Conservation (phyloP, 805 yeast species). For the Saccharomycopsis javanensis region DNA sequence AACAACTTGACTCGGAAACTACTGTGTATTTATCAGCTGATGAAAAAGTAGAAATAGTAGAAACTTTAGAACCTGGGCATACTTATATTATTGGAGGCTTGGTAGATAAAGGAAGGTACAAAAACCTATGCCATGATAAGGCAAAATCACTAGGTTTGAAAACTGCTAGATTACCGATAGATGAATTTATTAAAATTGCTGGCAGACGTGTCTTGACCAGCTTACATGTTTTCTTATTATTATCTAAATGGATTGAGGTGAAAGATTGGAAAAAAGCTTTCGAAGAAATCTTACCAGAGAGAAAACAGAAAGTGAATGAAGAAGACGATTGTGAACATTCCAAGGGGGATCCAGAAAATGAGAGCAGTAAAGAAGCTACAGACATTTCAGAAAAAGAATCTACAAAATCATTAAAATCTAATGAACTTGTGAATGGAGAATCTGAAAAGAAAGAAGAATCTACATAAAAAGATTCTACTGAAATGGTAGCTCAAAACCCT, state of each 20-base stretch:
- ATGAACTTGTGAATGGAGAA: too few relatives aligned
- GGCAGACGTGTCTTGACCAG: conserved; percentile 90
- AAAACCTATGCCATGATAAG: conserved; percentile 67
- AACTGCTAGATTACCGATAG: conserved; percentile 80
- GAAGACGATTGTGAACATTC: conserved; percentile 17
- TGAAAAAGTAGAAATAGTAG: conserved; percentile 53
- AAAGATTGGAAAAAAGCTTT: conserved; percentile 82
- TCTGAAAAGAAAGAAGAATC: too few relatives aligned
- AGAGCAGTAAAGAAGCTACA: not conserved
- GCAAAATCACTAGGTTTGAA: conserved; percentile 63
- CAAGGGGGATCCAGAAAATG: conserved; percentile 17
- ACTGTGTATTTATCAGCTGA: conserved; percentile 77
- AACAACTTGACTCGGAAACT: conserved; percentile 27
- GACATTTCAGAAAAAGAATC: too few relatives aligned
- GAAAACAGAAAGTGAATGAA: conserved; percentile 51
- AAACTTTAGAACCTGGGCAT: conserved; percentile 51
- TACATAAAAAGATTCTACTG: too few relatives aligned
- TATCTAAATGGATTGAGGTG: conserved; percentile 70
- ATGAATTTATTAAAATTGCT: conserved; percentile 66
- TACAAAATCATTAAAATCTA: too few relatives aligned
- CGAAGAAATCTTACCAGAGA: conserved; percentile 74
- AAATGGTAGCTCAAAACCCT: too few relatives aligned
- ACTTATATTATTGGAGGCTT: conserved; percentile 92
- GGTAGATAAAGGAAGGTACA: conserved; percentile 89
- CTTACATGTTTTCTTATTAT: conserved; percentile 85